These are phyloP conservation scores for Furculomyces boomerangus DNA, from an alignment of 371 early-diverging fungal species.

Conservation along the genomic window DNA sequence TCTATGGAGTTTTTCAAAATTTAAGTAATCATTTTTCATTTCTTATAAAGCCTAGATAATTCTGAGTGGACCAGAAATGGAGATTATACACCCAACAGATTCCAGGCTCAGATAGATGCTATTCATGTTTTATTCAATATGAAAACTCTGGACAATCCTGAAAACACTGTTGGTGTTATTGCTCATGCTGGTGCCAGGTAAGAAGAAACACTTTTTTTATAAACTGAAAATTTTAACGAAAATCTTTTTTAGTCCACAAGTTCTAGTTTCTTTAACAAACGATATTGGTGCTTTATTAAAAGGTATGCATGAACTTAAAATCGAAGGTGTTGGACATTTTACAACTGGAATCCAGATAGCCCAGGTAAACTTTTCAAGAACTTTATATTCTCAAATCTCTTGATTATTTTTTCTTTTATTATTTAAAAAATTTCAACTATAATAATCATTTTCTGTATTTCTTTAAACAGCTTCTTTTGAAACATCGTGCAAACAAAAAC, in stretches of 20 bases:
- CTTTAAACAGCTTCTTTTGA: slow-evolving; percentile 60
- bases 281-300: slow-evolving; percentile 80
- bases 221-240: not conserved
- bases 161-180: slow-evolving; percentile 93
- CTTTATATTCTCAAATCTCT: not conserved
- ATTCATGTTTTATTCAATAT: slow-evolving; percentile 79
- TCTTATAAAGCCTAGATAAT: slow-evolving; percentile 67
- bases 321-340: slow-evolving; percentile 56
- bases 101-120: slow-evolving; percentile 90
- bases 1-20: not conserved
- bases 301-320: slow-evolving; percentile 61
- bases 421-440: not conserved
- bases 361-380: slow-evolving; percentile 50
- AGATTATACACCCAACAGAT: slow-evolving; percentile 90
- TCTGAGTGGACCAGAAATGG: slow-evolving; percentile 98
- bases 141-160: slow-evolving; percentile 84
- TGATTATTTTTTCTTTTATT: slow-evolving; percentile 2
- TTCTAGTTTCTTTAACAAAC: slow-evolving; percentile 75
- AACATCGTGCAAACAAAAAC: slow-evolving; percentile 92
- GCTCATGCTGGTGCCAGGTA: slow-evolving; percentile 87
- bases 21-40: not conserved
- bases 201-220: not conserved
- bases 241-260: slow-evolving; percentile 56
- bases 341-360: slow-evolving; percentile 87
- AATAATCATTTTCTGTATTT: no score